Percentiles rank a stretch among this genome's conserved stretches.
Evolutionary conservation across 2,329 filamentous ascomycete genomes (phyloP).

Genomic region (Diaporthe helianthi): DNA sequence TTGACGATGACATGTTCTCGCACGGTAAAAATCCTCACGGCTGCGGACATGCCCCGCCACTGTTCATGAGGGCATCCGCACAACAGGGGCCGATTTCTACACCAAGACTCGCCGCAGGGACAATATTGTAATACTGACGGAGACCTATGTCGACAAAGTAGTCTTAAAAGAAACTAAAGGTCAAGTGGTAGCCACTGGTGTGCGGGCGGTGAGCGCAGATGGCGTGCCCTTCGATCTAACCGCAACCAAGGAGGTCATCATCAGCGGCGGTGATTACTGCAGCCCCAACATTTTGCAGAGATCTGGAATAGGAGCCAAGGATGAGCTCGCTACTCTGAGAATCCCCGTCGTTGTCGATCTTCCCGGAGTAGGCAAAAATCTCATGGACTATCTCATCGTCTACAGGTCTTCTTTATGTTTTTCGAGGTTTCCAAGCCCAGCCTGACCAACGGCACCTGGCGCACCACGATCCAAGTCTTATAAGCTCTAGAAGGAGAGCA

Average conservation of each 20-base stretch:
- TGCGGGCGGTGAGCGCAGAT: background rate
- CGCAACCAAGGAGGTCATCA: conserved; percentile 41
- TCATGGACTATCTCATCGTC: conserved; percentile 41
- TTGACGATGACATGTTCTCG: conserved; percentile 20
- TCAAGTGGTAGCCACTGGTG: background rate
- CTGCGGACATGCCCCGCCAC: background rate
- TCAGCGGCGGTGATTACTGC: conserved; percentile 42
- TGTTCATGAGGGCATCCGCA: background rate
- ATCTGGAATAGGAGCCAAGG: conserved; percentile 43
- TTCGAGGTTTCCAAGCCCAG: conserved; percentile 4
- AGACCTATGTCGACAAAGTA: conserved; percentile 9
- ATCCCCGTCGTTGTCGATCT: conserved; percentile 40
- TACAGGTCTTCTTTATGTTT: conserved; percentile 17
- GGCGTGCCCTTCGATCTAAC: background rate
- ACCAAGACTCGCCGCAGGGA: background rate
- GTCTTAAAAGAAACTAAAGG: background rate
- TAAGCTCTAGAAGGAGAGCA: conserved; percentile 10
- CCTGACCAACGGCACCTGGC: conserved; percentile 9
- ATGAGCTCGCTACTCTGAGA: conserved; percentile 34
- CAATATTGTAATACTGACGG: background rate
- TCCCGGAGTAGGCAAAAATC: conserved; percentile 39
- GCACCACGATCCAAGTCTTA: conserved; percentile 4
- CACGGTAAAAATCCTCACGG: conserved; percentile 14
- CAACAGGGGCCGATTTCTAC: background rate
- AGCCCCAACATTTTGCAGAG: conserved; percentile 43